Percentiles rank a stretch among this genome's conserved stretches.
Conservation (phyloP, 2,329 filamentous ascomycete genomes). For the Davidsoniella neocaledoniae region DNA sequence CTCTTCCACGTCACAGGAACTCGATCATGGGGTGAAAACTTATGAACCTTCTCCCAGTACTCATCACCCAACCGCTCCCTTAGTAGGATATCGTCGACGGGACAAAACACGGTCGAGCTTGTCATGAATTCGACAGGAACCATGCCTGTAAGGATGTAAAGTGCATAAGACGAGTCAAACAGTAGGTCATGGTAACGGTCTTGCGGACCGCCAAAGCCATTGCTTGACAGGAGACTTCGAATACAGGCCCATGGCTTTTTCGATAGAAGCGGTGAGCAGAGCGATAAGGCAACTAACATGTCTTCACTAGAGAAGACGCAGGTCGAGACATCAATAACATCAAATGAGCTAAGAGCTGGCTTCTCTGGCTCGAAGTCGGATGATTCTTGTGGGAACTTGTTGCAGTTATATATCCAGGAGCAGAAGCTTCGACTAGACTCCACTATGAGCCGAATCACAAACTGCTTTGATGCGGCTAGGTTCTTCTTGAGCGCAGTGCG, state of each 20-base stretch:
- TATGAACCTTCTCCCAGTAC: not conserved
- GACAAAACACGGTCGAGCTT: not conserved
- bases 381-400: too few relatives aligned
- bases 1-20: not conserved
- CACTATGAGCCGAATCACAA: too few relatives aligned
- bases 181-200: not conserved
- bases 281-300: not conserved
- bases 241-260: not conserved
- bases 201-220: not conserved
- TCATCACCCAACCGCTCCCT: not conserved
- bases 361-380: too few relatives aligned
- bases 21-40: not conserved
- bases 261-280: not conserved
- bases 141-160: not conserved
- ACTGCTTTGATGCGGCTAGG: too few relatives aligned
- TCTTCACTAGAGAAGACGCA: not conserved
- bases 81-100: not conserved
- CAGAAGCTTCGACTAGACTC: too few relatives aligned
- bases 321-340: not conserved
- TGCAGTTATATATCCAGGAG: too few relatives aligned
- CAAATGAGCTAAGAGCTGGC: not conserved
- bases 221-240: not conserved
- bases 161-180: not conserved
- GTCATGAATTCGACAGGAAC: not conserved
- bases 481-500: too few relatives aligned